Evolutionary conservation across 2,329 filamentous ascomycete species (phyloP), one percentile per base, ranked within the genome.

Genomic region (Colletotrichum scovillei): DNA sequence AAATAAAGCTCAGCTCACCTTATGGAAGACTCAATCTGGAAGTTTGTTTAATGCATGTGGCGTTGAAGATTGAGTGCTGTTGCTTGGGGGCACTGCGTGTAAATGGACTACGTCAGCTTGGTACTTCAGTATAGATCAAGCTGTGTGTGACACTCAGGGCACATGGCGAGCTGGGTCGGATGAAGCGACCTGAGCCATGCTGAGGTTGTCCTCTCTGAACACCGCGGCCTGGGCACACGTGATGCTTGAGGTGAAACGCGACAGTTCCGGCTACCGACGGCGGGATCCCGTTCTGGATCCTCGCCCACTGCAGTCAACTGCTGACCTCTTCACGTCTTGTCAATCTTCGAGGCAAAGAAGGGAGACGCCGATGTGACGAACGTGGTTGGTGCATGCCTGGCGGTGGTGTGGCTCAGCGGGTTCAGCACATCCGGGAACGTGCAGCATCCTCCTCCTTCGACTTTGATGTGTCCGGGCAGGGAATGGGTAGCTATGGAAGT

Each of bases 321-420:
- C 24, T 24, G 14, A 28, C 14, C n/a, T 55, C 22, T 32, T 55
- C 24, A 53, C 38, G 14, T 56, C 35, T 8, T 16, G 24, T 35
- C 26, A n/a, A 26, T 46, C 53, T 32, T 14, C 14, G 49, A 63
- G 53, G 16, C 65, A 59, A 19, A 32, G 38, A 22, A 26, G 46
- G 62, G 46, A 62, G 58, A 59, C 59, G 53, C 6, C 11, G 2
- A 70, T 28, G 35, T 70, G 62, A 66, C 42, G 66, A 55, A 63
- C 14, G 62, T 71, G 67, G 71, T 73, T 71, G 67, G 60, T 71
- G 49, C 67, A 56, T 71, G 56, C 52, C 26, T 35, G 24, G 67
- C 60, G 71, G 67, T 66, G 71, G 71, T 73, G 71, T 73, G 71
- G 71, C 71, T 66, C 60, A 60, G 67, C 70, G 56, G 67, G 19